Percentiles rank a stretch among this genome's conserved stretches.
These are phyloP conservation scores for Euphorbia peplus DNA, from an alignment of 345 rosid genomes.

Conservation along the genomic window DNA sequence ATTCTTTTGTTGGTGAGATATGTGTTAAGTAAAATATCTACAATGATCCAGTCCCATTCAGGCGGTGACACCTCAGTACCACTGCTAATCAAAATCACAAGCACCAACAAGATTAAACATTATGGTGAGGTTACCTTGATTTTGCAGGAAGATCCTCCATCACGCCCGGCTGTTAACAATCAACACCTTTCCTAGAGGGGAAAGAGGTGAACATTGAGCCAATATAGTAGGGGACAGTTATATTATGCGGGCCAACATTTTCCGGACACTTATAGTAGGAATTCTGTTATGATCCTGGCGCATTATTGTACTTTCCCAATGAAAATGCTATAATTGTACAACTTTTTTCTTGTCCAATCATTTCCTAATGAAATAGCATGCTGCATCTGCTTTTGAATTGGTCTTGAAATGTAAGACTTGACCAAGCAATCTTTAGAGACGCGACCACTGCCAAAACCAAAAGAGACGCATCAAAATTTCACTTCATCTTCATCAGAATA, in stretches of 20 bases:
- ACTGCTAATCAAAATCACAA: neutral
- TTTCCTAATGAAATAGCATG: neutral
- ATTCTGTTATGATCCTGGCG: too few relatives aligned
- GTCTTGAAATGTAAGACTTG: neutral
- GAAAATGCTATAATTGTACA: too few relatives aligned
- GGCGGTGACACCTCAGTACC: too few relatives aligned
- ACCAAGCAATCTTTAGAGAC: neutral
- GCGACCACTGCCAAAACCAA: neutral
- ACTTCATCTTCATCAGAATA: conserved; percentile 5
- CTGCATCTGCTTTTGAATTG: too few relatives aligned
- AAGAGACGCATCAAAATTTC: neutral
- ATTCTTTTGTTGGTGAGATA: neutral
- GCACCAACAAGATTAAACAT: neutral
- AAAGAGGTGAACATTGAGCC: neutral
- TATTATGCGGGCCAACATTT: neutral
- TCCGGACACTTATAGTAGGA: neutral
- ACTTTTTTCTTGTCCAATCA: too few relatives aligned
- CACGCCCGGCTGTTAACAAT: neutral
- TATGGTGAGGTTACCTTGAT: conserved; percentile 4
- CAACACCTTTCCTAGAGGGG: neutral
- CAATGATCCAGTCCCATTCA: too few relatives aligned
- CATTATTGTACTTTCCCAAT: too few relatives aligned
- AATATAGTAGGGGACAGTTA: neutral
- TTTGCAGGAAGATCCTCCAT: neutral
- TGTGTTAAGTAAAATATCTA: too few relatives aligned